Conservation (phyloP, 1,139 yeast genomes). For the Dujonia santamariae region DNA sequence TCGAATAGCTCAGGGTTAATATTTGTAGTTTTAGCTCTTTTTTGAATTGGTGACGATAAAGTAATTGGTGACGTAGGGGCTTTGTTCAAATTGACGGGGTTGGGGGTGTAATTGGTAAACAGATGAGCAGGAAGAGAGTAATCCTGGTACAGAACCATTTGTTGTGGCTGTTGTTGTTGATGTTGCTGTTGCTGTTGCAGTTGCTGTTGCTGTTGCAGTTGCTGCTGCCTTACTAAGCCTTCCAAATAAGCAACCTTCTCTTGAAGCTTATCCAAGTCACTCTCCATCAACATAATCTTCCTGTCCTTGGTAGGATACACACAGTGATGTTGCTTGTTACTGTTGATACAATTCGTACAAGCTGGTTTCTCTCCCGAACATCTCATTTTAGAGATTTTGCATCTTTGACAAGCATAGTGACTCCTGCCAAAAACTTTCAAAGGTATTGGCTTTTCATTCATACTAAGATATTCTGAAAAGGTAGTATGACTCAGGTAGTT, state of each 20-base stretch:
- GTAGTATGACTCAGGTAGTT: too few relatives aligned
- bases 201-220: background rate
- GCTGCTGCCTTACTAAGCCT: conserved; percentile 7
- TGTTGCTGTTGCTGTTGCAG: background rate
- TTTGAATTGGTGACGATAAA: conserved; percentile 8
- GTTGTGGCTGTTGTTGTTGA: background rate
- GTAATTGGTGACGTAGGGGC: conserved; percentile 1
- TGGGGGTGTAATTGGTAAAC: background rate
- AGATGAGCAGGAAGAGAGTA: background rate
- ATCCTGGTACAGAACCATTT: too few relatives aligned
- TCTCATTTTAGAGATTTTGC: conserved; percentile 36
- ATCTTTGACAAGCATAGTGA: conserved; percentile 41
- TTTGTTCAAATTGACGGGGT: background rate
- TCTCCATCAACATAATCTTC: conserved; percentile 50
- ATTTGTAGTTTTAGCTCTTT: conserved; percentile 2
- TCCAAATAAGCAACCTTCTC: conserved; percentile 39
- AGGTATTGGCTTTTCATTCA: conserved; percentile 30
- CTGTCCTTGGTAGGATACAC: conserved; percentile 49
- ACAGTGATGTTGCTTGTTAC: conserved; percentile 35
- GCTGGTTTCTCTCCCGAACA: conserved; percentile 45
- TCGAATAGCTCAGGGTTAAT: conserved; percentile 5
- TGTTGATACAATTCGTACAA: conserved; percentile 36
- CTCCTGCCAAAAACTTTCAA: conserved; percentile 40
- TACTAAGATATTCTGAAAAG: too few relatives aligned
- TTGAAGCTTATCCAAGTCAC: conserved; percentile 44